Percentiles rank a stretch among this genome's conserved stretches.
Conservation (phyloP, 192 early-diverging fungal genomes). For the Paraglomus brasilianum region DNA sequence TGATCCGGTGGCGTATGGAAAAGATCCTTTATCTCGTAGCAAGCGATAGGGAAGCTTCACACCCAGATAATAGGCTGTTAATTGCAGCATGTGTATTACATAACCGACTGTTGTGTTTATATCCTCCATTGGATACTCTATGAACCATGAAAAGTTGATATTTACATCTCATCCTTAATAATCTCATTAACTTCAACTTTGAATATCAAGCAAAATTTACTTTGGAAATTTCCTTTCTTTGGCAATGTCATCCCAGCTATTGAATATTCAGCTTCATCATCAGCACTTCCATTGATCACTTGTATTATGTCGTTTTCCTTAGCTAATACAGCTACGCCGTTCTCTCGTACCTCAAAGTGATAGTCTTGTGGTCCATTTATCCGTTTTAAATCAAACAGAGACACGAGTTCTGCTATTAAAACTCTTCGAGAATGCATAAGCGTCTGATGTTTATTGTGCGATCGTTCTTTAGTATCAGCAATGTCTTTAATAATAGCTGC, state of each 20-base stretch:
- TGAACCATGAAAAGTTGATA: neutral
- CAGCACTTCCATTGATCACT: slow-evolving; percentile 20
- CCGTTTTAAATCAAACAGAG: slow-evolving; percentile 51
- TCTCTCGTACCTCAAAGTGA: slow-evolving; percentile 23
- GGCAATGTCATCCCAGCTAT: slow-evolving; percentile 41
- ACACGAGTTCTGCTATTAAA: slow-evolving; percentile 48
- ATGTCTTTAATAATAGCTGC: slow-evolving; percentile 35
- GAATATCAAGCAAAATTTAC: slow-evolving; percentile 27
- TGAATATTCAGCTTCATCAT: slow-evolving; percentile 37
- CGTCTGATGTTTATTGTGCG: slow-evolving; percentile 45
- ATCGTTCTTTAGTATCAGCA: slow-evolving; percentile 36
- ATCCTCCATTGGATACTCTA: slow-evolving; percentile 46
- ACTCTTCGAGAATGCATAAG: slow-evolving; percentile 44
- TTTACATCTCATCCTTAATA: slow-evolving; percentile 1
- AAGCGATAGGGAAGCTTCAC: slow-evolving; percentile 52
- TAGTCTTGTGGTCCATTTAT: slow-evolving; percentile 21
- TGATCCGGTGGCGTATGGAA: slow-evolving; percentile 15
- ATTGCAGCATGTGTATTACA: slow-evolving; percentile 48
- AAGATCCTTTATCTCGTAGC: slow-evolving; percentile 1
- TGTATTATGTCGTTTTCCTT: slow-evolving; percentile 28
- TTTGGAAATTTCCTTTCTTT: slow-evolving; percentile 41
- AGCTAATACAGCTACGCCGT: slow-evolving; percentile 29
- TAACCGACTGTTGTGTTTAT: slow-evolving; percentile 55
- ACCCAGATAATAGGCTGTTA: slow-evolving; percentile 52
- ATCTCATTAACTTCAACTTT: slow-evolving; percentile 16